A percentile compares a stretch with the other conserved stretches of the same genome.
Evolutionary conservation across 257 asterid genomes (phyloP).

Genomic region (Scutellaria minor): DNA sequence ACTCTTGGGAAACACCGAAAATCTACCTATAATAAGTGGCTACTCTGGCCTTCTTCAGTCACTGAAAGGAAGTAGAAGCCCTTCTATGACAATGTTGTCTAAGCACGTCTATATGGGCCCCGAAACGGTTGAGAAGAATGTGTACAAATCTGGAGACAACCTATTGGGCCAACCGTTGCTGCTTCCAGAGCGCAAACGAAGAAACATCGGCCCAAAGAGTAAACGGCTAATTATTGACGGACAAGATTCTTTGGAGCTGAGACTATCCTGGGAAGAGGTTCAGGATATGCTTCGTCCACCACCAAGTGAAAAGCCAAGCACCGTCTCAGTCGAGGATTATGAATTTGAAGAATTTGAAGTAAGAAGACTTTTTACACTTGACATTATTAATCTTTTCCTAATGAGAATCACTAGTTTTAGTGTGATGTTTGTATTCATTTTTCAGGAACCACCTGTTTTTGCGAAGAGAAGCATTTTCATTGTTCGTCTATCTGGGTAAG

Average conservation of each 20-base stretch:
- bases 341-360: slow-evolving; percentile 94
- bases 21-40: slow-evolving; percentile 58
- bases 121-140: slow-evolving; percentile 48
- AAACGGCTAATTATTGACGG: slow-evolving; percentile 80
- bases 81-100: slow-evolving; percentile 49
- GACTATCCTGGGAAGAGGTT: slow-evolving; percentile 91
- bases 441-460: slow-evolving; percentile 92
- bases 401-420: slow-evolving; percentile 29
- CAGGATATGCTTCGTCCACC: slow-evolving; percentile 94
- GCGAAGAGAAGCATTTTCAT: slow-evolving; percentile 79
- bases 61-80: slow-evolving; percentile 62
- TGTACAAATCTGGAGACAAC: slow-evolving; percentile 51
- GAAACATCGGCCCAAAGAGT: slow-evolving; percentile 86
- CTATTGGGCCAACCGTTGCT: slow-evolving; percentile 47
- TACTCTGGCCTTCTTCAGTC: slow-evolving; percentile 75
- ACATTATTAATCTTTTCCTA: slow-evolving; percentile 11
- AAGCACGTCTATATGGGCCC: slow-evolving; percentile 55
- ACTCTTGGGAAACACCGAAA: slow-evolving; percentile 68
- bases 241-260: slow-evolving; percentile 82
- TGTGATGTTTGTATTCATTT: slow-evolving; percentile 36
- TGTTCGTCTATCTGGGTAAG: slow-evolving; percentile 84
- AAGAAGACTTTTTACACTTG: slow-evolving; percentile 37
- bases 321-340: slow-evolving; percentile 67
- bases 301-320: slow-evolving; percentile 63
- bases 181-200: slow-evolving; percentile 74